Base-by-base conservation (phyloP, 352 stramenopile genomes). In the Phytophthora colocasiae region DNA sequence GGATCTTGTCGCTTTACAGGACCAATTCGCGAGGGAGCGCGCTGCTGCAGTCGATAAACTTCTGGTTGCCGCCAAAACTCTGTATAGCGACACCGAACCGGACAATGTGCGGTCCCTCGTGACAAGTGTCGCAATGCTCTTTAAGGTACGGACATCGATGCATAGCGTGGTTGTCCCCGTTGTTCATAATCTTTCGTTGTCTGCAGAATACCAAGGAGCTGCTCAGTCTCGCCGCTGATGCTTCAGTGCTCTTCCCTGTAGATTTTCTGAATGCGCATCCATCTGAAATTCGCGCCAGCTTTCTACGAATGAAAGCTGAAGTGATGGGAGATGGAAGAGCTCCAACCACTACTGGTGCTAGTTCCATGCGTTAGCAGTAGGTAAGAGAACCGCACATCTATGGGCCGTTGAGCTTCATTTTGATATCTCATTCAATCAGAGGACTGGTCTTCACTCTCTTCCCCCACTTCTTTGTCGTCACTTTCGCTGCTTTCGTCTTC, bases 51-150 rank as follows among this genome's bases (percentile, higher is more conserved):
- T 96, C 19, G 75, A 93, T 15, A 93, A 90, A 63, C 75, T 97
- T n/a, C 48, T 83, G 5, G 46, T 48, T 2, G 84, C 77, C 0
- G 76, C 90, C 10, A 85, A 81, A 49, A 72, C 58, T 11, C 60
- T 97, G 8, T 97, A 96, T 69, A 83, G 71, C 54, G 89, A 97
- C 65, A 81, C 80, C 8, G 88, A 97, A 54, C 87, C 89, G 0
- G 80, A 87, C 11, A 74, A 83, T 44, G 79, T 97, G 7, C 66
- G 68, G 2, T 19, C 57, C 38, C 79, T 96, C 5, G 80, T 92
- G 0, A 51, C 60, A 12, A 68, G 46, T 26, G 84, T 97, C 40
- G 85, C 77, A 0, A 63, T 51, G 22, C 78, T 93, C 14, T 97
- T 97, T 73, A 91, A 96, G 63, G 81, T 89, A 67, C 53, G 32